phyloP scores from a whole-genome alignment of 1,139 yeast species.

The Diutina catenulata region DNA sequence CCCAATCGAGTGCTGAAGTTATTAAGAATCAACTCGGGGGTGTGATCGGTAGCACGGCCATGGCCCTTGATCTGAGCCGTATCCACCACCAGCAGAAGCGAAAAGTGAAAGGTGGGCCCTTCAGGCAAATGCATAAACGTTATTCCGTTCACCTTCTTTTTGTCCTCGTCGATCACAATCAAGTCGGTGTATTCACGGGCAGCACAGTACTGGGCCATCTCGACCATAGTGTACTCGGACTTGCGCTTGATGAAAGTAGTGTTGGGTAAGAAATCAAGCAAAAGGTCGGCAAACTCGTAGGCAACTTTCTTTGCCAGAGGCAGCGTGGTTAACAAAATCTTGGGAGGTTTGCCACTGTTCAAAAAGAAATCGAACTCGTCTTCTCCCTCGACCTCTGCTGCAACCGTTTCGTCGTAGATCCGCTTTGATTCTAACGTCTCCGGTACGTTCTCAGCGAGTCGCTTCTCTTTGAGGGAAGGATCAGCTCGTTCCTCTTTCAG shows the following conservation, averaged over 20 bases:
- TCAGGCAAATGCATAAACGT: slow-evolving; percentile 88
- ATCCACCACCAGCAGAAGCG: slow-evolving; percentile 66
- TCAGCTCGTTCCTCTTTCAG: slow-evolving; percentile 76
- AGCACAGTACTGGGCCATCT: slow-evolving; percentile 71
- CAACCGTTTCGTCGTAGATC: slow-evolving; percentile 82
- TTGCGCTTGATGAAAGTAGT: slow-evolving; percentile 81
- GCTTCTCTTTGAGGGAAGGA: slow-evolving; percentile 70
- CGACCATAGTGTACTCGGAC: slow-evolving; percentile 70
- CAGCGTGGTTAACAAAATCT: slow-evolving; percentile 80
- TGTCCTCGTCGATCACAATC: slow-evolving; percentile 84
- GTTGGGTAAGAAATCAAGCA: slow-evolving; percentile 78
- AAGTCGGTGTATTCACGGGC: slow-evolving; percentile 82
- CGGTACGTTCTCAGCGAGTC: slow-evolving; percentile 72
- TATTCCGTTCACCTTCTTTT: slow-evolving; percentile 80
- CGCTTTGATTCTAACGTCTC: slow-evolving; percentile 83
- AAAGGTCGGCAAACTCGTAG: slow-evolving; percentile 78
- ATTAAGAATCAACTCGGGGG: slow-evolving; percentile 84
- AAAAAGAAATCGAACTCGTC: slow-evolving; percentile 68
- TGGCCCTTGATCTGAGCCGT: slow-evolving; percentile 76
- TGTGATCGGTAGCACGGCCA: slow-evolving; percentile 81
- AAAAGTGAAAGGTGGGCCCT: slow-evolving; percentile 91
- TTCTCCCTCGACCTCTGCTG: slow-evolving; percentile 63
- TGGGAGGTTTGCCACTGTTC: slow-evolving; percentile 49
- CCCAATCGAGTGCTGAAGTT: slow-evolving; percentile 90
- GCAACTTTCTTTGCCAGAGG: slow-evolving; percentile 79